These are phyloP conservation scores for Colletotrichum falcatum DNA, from an alignment of 2,329 filamentous ascomycete species.

Conservation along the genomic window DNA sequence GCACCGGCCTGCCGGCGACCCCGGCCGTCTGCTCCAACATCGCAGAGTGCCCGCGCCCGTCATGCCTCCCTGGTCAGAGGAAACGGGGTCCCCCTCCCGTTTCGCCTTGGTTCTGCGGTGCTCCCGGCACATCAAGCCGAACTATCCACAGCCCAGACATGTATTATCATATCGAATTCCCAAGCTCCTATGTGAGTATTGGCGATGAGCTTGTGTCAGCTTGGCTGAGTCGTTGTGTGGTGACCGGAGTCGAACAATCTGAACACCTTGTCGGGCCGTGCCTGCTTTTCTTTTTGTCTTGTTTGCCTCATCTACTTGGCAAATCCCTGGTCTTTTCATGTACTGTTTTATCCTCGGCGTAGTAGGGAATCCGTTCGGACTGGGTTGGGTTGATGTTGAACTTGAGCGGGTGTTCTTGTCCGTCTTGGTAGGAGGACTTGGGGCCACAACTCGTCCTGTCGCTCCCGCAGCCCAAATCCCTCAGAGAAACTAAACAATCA, in stretches of 20 bases:
- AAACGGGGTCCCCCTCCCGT: background rate
- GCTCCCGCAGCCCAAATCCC: background rate
- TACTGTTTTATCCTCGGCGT: conserved; percentile 22
- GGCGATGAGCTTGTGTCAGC: background rate
- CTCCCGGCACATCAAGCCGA: conserved; percentile 14
- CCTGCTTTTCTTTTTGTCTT: conserved; percentile 20
- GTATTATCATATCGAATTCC: background rate
- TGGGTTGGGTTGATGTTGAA: conserved; percentile 17
- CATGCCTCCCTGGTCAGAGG: conserved; percentile 12
- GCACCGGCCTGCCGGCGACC: conserved; percentile 28
- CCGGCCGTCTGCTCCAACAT: conserved; percentile 22
- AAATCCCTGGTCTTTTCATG: conserved; percentile 16
- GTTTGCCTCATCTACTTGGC: conserved; percentile 7
- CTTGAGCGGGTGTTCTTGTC: conserved; percentile 17
- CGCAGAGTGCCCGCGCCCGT: conserved; percentile 13
- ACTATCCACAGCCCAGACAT: background rate
- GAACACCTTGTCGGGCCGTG: conserved; percentile 28
- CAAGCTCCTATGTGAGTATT: background rate
- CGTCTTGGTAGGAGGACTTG: background rate
- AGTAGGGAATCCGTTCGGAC: conserved; percentile 20
- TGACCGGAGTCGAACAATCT: background rate
- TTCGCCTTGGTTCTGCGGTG: conserved; percentile 6
- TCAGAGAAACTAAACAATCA: background rate
- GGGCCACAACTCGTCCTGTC: conserved; percentile 5
- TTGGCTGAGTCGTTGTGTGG: background rate